Conservation (phyloP, 164 flowering plant genomes). For the Tetracentron sinense region DNA sequence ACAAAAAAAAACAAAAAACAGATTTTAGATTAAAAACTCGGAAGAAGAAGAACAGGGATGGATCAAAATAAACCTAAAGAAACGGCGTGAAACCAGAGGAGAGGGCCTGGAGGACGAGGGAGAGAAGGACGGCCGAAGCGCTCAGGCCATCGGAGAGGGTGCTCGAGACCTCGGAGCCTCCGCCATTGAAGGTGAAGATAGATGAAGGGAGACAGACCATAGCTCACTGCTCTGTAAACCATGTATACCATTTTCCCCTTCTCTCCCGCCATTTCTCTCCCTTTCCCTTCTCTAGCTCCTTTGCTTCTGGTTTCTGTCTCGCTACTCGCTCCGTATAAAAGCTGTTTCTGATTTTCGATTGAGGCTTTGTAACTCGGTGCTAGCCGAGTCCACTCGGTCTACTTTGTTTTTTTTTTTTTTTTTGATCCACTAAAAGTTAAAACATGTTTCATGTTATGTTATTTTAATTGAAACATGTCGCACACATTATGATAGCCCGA, state of each 20-base stretch:
- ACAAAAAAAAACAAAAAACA: not conserved
- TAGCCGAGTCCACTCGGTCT: too few species aligned
- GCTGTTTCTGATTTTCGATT: too few species aligned
- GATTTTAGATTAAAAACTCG: too few species aligned
- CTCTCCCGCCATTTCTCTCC: conserved; percentile 18
- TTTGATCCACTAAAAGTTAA: too few species aligned
- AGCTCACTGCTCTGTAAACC: conserved; percentile 59
- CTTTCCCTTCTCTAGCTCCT: not conserved
- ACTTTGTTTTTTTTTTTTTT: too few species aligned
- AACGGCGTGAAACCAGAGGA: conserved; percentile 95
- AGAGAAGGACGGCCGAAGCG: conserved; percentile 80
- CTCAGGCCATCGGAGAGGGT: conserved; percentile 70
- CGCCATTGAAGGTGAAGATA: conserved; percentile 72
- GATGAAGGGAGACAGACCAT: conserved; percentile 59
- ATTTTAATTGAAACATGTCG: too few species aligned
- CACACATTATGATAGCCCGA: too few species aligned
- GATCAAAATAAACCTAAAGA: conserved; percentile 57
- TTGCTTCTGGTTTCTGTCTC: not conserved
- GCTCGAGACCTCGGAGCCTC: conserved; percentile 61
- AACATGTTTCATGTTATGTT: too few species aligned
- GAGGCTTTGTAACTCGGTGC: too few species aligned
- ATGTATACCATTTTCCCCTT: conserved; percentile 39
- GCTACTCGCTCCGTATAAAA: not conserved
- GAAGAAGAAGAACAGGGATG: not conserved
- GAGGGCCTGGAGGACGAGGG: conserved; percentile 70